A percentile compares a stretch with the other conserved stretches of the same genome.
These are phyloP conservation scores for Chlamydomonas urium DNA, from an alignment of 139 green algal species.

Conservation along the genomic window DNA sequence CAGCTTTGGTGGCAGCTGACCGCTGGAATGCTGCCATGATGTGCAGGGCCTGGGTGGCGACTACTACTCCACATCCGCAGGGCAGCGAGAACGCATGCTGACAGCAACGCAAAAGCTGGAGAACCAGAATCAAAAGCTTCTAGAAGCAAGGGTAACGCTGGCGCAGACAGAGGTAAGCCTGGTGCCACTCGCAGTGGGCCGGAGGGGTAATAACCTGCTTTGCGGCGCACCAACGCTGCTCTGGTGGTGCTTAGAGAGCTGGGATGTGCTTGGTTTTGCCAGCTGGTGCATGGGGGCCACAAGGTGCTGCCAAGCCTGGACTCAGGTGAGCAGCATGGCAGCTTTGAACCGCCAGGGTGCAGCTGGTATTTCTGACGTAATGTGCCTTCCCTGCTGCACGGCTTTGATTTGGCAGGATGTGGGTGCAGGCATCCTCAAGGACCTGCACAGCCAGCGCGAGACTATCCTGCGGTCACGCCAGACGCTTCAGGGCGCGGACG, in stretches of 20 bases:
- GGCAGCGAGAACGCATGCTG: constrained; percentile 81
- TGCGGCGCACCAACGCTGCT: no score
- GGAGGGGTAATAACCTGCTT: no score
- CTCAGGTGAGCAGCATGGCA: no score
- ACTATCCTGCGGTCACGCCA: constrained; percentile 75
- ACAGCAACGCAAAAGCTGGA: constrained; percentile 68
- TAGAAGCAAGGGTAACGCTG: constrained; percentile 74
- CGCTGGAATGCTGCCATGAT: no score
- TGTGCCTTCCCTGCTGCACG: no score
- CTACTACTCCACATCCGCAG: constrained; percentile 66
- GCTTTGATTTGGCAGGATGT: constrained; percentile 80
- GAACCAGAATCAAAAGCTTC: constrained; percentile 68
- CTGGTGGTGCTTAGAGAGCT: background rate
- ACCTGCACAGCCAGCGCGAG: constrained; percentile 90
- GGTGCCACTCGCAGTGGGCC: no score
- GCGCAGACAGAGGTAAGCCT: constrained; percentile 75
- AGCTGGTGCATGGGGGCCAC: background rate
- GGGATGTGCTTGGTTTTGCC: background rate
- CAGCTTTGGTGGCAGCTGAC: no score
- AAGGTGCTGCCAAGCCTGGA: no score
- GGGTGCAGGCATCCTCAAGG: constrained; percentile 82
- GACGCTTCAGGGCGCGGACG: constrained; percentile 77
- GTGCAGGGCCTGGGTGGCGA: constrained; percentile 65
- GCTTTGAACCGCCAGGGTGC: no score
- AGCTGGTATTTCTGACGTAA: no score